Conservation (phyloP, 768 basidiomycete species). For the Inosperma sp. region DNA sequence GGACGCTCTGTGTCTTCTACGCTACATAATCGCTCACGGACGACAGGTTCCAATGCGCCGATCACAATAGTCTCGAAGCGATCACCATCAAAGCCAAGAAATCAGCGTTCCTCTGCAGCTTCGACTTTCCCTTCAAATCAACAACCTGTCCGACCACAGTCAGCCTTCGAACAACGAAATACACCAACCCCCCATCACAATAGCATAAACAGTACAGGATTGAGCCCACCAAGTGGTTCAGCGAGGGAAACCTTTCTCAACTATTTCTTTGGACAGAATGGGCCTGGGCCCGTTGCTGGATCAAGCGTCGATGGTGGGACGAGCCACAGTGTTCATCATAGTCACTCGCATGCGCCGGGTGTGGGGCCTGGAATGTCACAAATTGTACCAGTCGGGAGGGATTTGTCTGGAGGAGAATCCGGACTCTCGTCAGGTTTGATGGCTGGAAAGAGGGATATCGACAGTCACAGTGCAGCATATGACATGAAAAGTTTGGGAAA, state of each 20-base stretch:
- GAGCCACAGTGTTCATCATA: conserved; percentile 17
- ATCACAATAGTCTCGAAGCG: conserved; percentile 30
- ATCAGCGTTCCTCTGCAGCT: conserved; percentile 15
- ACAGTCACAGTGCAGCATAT: conserved; percentile 79
- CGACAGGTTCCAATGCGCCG: conserved; percentile 28
- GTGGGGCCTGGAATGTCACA: conserved; percentile 15
- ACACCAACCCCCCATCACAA: conserved; percentile 29
- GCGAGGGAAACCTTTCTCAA: conserved; percentile 92
- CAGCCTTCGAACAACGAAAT: conserved; percentile 22
- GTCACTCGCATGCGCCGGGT: conserved; percentile 12
- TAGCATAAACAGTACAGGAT: conserved; percentile 30
- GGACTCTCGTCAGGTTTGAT: conserved; percentile 55
- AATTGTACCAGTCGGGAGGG: conserved; percentile 55
- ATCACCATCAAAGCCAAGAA: conserved; percentile 34
- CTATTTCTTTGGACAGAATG: conserved; percentile 95
- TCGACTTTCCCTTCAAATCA: not conserved
- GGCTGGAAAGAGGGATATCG: conserved; percentile 61
- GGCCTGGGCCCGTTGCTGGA: conserved; percentile 65
- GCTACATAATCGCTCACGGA: conserved; percentile 67
- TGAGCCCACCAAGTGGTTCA: conserved; percentile 43
- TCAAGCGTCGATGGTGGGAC: conserved; percentile 43
- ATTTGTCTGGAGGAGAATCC: conserved; percentile 53
- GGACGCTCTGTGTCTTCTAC: conserved; percentile 74
- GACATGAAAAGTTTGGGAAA: conserved; percentile 99
- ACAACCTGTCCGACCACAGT: conserved; percentile 8